Evolutionary conservation across 805 yeast species (phyloP).

Genomic region (Cyberlindnera maclurae): DNA sequence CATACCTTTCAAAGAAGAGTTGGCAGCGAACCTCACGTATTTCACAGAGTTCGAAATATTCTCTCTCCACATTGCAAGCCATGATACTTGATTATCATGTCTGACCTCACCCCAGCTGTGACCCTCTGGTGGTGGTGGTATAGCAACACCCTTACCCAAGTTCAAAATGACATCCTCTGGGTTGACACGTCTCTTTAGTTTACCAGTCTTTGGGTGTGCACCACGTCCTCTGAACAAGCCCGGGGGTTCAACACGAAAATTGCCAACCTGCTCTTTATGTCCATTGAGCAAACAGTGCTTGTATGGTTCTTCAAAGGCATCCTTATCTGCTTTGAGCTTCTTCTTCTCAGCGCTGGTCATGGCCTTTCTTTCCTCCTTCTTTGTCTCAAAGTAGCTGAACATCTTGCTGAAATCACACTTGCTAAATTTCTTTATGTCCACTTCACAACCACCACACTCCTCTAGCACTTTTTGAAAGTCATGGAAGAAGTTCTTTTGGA

Average conservation of each 20-base stretch:
- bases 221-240: slow-evolving; percentile 95
- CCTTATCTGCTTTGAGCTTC: slow-evolving; percentile 61
- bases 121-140: slow-evolving; percentile 83
- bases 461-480: slow-evolving; percentile 68
- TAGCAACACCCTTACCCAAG: slow-evolving; percentile 59
- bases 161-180: slow-evolving; percentile 90
- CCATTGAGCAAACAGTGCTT: slow-evolving; percentile 80
- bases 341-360: slow-evolving; percentile 72
- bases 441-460: slow-evolving; percentile 61
- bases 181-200: slow-evolving; percentile 71
- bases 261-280: slow-evolving; percentile 86
- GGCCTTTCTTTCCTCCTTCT: slow-evolving; percentile 65
- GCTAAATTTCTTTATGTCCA: slow-evolving; percentile 47
- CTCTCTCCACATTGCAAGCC: slow-evolving; percentile 98
- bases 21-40: slow-evolving; percentile 88
- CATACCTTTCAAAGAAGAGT: slow-evolving; percentile 84
- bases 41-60: slow-evolving; percentile 78
- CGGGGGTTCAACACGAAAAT: slow-evolving; percentile 93
- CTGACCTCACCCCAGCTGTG: slow-evolving; percentile 85
- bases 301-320: slow-evolving; percentile 69
- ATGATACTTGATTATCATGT: slow-evolving; percentile 85
- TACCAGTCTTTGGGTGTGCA: slow-evolving; percentile 94
- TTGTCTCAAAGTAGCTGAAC: slow-evolving; percentile 59
- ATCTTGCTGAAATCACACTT: slow-evolving; percentile 77
- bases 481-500: slow-evolving; percentile 78